Evolutionary conservation across 441 rosid genomes (phyloP).

Genomic region (Flueggea neowawraea): DNA sequence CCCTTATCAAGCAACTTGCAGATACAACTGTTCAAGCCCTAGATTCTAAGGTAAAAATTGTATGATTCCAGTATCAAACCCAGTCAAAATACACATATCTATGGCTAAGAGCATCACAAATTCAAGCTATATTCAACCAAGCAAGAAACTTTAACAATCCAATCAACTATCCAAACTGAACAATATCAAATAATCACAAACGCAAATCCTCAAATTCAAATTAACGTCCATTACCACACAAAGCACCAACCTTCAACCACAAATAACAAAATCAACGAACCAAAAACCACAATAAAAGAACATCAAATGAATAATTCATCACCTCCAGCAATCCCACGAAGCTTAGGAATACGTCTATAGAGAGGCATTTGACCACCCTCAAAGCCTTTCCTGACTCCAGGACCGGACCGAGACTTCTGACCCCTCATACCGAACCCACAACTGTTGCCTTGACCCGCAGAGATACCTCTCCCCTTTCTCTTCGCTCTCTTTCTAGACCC

Average conservation of each 20-base stretch:
- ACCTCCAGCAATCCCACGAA: constrained; percentile 97
- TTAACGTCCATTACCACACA: too few relatives aligned
- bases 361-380: constrained; percentile 99
- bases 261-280: not conserved
- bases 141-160: too few relatives aligned
- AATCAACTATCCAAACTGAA: too few relatives aligned
- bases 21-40: too few relatives aligned
- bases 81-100: too few relatives aligned
- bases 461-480: constrained; percentile 91
- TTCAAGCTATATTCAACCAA: too few relatives aligned
- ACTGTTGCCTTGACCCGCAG: constrained; percentile 94
- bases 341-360: constrained; percentile 74
- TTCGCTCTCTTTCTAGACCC: constrained; percentile 85
- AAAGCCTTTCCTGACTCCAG: constrained; percentile 85
- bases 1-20: too few relatives aligned
- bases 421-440: constrained; percentile 99
- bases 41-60: too few relatives aligned
- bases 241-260: not conserved
- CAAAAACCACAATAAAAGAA: not conserved
- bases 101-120: too few relatives aligned
- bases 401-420: constrained; percentile 93
- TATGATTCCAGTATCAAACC: too few relatives aligned
- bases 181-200: too few relatives aligned
- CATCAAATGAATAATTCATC: not conserved
- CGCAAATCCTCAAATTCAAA: too few relatives aligned